Evolutionary conservation across 1,284 basidiomycete species (phyloP).

Genomic region (Trichosporon coremiiforme): DNA sequence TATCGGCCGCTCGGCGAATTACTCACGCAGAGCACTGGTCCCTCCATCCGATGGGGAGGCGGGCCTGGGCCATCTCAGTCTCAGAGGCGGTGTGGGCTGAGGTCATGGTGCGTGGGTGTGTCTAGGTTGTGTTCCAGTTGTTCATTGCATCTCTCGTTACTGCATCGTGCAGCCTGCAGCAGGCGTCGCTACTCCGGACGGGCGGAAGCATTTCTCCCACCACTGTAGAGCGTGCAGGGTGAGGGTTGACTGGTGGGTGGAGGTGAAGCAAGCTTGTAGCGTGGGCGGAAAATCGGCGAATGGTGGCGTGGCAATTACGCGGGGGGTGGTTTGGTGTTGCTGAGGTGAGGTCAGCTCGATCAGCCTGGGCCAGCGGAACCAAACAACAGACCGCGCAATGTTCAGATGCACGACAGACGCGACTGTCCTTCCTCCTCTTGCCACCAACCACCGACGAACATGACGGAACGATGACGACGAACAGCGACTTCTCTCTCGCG

Average conservation of each 20-base stretch:
- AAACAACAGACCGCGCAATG: slow-evolving; percentile 15
- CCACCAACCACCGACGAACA: slow-evolving; percentile 16
- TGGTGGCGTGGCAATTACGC: slow-evolving; percentile 16
- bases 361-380: not conserved
- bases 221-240: not conserved
- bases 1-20: slow-evolving; percentile 14
- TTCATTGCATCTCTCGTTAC: slow-evolving; percentile 14
- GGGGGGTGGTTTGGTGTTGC: not conserved
- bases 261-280: not conserved
- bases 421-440: slow-evolving; percentile 12
- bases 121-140: not conserved
- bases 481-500: not conserved
- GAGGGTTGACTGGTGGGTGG: not conserved
- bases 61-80: slow-evolving; percentile 73
- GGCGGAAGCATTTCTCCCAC: not conserved
- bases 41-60: slow-evolving; percentile 79
- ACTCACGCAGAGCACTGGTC: slow-evolving; percentile 90
- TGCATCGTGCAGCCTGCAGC: not conserved
- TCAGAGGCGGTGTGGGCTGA: slow-evolving; percentile 78
- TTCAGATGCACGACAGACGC: slow-evolving; percentile 9
- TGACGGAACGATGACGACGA: not conserved
- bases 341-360: not conserved
- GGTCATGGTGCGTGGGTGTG: slow-evolving; percentile 60
- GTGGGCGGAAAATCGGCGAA: slow-evolving; percentile 18
- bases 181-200: not conserved